Percentiles rank a stretch among this genome's conserved stretches.
Conservation (phyloP, 805 yeast species). For the Candida ficus region DNA sequence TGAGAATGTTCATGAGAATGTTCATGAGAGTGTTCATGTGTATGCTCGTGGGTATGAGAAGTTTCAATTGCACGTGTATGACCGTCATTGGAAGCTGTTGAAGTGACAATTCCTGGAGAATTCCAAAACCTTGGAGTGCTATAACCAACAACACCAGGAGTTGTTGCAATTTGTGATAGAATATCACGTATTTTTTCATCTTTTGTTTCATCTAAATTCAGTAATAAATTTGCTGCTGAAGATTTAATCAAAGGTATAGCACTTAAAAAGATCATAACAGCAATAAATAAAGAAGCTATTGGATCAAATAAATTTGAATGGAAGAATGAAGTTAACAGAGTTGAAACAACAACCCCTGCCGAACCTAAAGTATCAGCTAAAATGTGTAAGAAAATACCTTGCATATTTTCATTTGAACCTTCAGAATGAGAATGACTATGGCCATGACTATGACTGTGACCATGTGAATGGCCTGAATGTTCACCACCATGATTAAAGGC, state of each 20-base stretch:
- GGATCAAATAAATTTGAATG: slow-evolving; percentile 82
- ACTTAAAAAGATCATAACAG: slow-evolving; percentile 69
- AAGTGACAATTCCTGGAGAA: slow-evolving; percentile 28
- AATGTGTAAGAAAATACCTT: slow-evolving; percentile 89
- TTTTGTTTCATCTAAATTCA: slow-evolving; percentile 53
- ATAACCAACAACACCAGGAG: slow-evolving; percentile 80
- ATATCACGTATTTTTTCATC: slow-evolving; percentile 61
- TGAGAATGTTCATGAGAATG: slow-evolving; percentile 4
- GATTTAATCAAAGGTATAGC: slow-evolving; percentile 81
- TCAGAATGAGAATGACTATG: slow-evolving; percentile 29
- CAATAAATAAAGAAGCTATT: slow-evolving; percentile 83
- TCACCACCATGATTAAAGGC: slow-evolving; percentile 87
- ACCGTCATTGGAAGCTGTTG: slow-evolving; percentile 19
- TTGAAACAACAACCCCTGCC: slow-evolving; percentile 92
- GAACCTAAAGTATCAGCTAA: slow-evolving; percentile 96
- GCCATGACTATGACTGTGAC: slow-evolving; percentile 36
- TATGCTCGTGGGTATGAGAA: slow-evolving; percentile 1
- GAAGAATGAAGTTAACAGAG: slow-evolving; percentile 66
- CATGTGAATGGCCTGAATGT: slow-evolving; percentile 39
- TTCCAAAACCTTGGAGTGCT: slow-evolving; percentile 95
- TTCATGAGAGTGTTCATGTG: not conserved
- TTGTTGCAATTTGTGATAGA: slow-evolving; percentile 58
- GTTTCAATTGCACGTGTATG: slow-evolving; percentile 19
- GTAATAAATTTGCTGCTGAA: slow-evolving; percentile 67
- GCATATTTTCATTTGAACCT: slow-evolving; percentile 66